Percentiles rank a stretch among this genome's conserved stretches.
phyloP scores from a whole-genome alignment of 768 basidiomycete species.

The Lanmaoa pseudosensibilis region DNA sequence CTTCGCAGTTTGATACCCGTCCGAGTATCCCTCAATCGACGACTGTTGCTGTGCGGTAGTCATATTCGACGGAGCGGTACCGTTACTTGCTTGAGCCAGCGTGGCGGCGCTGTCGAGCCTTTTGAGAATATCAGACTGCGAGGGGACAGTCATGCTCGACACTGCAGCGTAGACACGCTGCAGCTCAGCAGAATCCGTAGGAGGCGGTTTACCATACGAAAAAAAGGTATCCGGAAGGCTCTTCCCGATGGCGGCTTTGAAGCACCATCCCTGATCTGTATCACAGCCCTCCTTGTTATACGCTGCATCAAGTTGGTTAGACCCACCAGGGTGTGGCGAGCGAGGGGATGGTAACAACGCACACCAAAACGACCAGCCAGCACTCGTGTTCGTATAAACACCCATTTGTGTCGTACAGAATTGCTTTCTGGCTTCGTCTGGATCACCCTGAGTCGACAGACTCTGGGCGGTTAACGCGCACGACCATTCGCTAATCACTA shows the following conservation, averaged over 20 bases:
- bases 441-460: conserved; percentile 46
- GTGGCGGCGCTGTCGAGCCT: not conserved
- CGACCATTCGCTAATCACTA: conserved; percentile 54
- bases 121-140: conserved; percentile 16
- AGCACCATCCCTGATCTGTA: conserved; percentile 67
- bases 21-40: conserved; percentile 49
- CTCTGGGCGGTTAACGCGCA: conserved; percentile 52
- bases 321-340: not conserved
- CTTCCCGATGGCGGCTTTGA: conserved; percentile 56
- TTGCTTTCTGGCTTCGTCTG: conserved; percentile 41
- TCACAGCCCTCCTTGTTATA: conserved; percentile 63
- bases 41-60: conserved; percentile 11
- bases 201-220: conserved; percentile 41
- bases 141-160: conserved; percentile 11
- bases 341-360: conserved; percentile 20
- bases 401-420: conserved; percentile 63
- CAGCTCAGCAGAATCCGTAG: conserved; percentile 21
- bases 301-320: conserved; percentile 35
- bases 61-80: conserved; percentile 4
- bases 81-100: not conserved
- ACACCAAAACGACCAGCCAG: conserved; percentile 77
- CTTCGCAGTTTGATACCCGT: conserved; percentile 57
- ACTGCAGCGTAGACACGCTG: conserved; percentile 21
- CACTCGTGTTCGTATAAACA: conserved; percentile 52
- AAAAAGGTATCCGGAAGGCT: conserved; percentile 59